phyloP scores from a whole-genome alignment of 345 rosid genomes.

The Brassica rapa region DNA sequence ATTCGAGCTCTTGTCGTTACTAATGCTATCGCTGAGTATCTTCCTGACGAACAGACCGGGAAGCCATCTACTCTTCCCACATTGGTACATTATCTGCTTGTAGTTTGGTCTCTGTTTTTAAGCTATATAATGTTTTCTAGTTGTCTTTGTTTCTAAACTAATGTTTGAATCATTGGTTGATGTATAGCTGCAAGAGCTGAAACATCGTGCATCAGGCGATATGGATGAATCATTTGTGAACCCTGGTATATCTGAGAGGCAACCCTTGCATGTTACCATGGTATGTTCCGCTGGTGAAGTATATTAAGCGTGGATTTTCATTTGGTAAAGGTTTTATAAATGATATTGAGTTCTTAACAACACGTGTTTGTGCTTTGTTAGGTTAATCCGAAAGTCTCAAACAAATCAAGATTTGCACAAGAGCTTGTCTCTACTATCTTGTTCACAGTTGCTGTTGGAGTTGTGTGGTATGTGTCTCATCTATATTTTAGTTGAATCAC shows the following conservation, averaged over 20 bases:
- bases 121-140: neutral
- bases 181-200: slow-evolving; percentile 85
- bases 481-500: slow-evolving; percentile 2
- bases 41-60: slow-evolving; percentile 85
- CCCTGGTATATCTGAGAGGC: slow-evolving; percentile 91
- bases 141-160: slow-evolving; percentile 2
- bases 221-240: slow-evolving; percentile 66
- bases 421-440: slow-evolving; percentile 90
- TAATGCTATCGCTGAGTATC: slow-evolving; percentile 81
- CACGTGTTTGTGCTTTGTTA: slow-evolving; percentile 35
- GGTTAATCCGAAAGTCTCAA: slow-evolving; percentile 89
- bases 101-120: neutral
- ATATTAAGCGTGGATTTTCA: neutral
- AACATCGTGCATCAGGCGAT: slow-evolving; percentile 84
- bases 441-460: slow-evolving; percentile 83
- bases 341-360: slow-evolving; percentile 2
- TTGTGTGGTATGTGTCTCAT: slow-evolving; percentile 70
- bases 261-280: slow-evolving; percentile 94
- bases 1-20: slow-evolving; percentile 84
- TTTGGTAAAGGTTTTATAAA: neutral
- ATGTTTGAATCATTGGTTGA: slow-evolving; percentile 23
- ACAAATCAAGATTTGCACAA: slow-evolving; percentile 79
- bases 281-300: slow-evolving; percentile 44
- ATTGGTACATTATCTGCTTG: slow-evolving; percentile 50
- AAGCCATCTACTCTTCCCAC: slow-evolving; percentile 85